Evolutionary conservation across 2,329 filamentous ascomycete species (phyloP).

Genomic region (Aotearoamyces nothofagi): DNA sequence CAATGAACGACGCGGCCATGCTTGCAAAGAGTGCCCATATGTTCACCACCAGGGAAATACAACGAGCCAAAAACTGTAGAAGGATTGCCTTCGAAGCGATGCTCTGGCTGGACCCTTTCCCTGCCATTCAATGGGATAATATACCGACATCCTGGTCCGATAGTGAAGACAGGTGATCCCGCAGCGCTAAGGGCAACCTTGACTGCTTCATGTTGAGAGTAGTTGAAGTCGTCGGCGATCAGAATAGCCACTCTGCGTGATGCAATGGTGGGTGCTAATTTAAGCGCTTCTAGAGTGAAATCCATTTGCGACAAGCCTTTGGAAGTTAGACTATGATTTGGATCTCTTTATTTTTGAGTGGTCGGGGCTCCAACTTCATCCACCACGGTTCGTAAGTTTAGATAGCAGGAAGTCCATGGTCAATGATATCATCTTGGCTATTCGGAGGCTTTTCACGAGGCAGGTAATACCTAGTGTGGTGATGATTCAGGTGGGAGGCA

Average conservation of each 20-base stretch:
- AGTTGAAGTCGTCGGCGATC: slow-evolving; percentile 64
- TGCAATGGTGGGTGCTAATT: slow-evolving; percentile 44
- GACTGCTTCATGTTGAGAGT: slow-evolving; percentile 46
- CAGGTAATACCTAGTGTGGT: no score
- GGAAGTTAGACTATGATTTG: slow-evolving; percentile 54
- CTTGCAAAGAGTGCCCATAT: slow-evolving; percentile 45
- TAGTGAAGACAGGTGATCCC: slow-evolving; percentile 55
- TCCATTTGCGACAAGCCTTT: slow-evolving; percentile 56
- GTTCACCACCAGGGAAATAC: slow-evolving; percentile 59
- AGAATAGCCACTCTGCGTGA: slow-evolving; percentile 61
- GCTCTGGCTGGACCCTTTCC: slow-evolving; percentile 49
- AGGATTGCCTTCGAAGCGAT: slow-evolving; percentile 67
- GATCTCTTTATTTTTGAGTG: slow-evolving; percentile 33
- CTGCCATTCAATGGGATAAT: slow-evolving; percentile 29
- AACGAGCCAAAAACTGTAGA: slow-evolving; percentile 71
- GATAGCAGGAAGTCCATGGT: no score
- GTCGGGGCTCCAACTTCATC: slow-evolving; percentile 51
- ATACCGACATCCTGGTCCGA: slow-evolving; percentile 50
- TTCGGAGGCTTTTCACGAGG: no score
- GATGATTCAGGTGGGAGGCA: no score
- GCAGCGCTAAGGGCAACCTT: slow-evolving; percentile 45
- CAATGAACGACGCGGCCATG: slow-evolving; percentile 63
- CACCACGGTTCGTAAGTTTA: no score
- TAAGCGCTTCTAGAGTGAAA: slow-evolving; percentile 34
- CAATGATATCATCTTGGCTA: no score